Evolutionary conservation across 2,329 filamentous ascomycete genomes (phyloP).

Genomic region (Metarhizium anisopliae): DNA sequence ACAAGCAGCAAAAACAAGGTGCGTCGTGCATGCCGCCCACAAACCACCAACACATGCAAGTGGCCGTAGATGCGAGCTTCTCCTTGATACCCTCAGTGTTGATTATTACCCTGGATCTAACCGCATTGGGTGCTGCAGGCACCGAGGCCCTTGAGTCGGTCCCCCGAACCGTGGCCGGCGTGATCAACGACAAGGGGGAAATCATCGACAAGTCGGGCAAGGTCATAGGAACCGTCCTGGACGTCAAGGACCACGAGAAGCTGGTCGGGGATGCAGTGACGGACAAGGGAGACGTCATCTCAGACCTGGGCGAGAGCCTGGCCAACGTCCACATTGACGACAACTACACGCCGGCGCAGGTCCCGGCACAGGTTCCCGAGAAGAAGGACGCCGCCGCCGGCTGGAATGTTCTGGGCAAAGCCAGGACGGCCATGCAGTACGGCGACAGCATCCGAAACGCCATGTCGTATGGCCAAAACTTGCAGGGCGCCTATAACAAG

Average conservation of each 20-base stretch:
- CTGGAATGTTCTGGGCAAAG: slow-evolving; percentile 20
- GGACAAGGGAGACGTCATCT: slow-evolving; percentile 23
- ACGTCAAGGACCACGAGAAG: slow-evolving; percentile 28
- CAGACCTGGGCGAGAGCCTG: slow-evolving; percentile 28
- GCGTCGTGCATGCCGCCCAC: not conserved
- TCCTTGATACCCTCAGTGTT: not conserved
- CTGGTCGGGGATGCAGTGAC: slow-evolving; percentile 32
- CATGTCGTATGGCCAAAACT: slow-evolving; percentile 6
- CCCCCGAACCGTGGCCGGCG: slow-evolving; percentile 29
- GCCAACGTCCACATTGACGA: slow-evolving; percentile 31
- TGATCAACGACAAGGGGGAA: slow-evolving; percentile 35
- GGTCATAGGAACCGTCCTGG: slow-evolving; percentile 31
- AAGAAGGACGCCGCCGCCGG: slow-evolving; percentile 15
- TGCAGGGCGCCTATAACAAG: not conserved
- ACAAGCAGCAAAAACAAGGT: not conserved
- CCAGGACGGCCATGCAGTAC: slow-evolving; percentile 16
- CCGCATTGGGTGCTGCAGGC: not conserved
- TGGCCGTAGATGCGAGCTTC: not conserved
- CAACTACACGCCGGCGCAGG: slow-evolving; percentile 21
- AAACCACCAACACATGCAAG: not conserved
- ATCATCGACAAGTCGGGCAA: slow-evolving; percentile 36
- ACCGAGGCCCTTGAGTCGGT: slow-evolving; percentile 6
- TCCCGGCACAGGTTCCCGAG: slow-evolving; percentile 18
- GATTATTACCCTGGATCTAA: not conserved
- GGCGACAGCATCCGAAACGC: slow-evolving; percentile 9